These are phyloP conservation scores for Cadophora sp. DNA, from an alignment of 2,329 filamentous ascomycete genomes.

Conservation along the genomic window DNA sequence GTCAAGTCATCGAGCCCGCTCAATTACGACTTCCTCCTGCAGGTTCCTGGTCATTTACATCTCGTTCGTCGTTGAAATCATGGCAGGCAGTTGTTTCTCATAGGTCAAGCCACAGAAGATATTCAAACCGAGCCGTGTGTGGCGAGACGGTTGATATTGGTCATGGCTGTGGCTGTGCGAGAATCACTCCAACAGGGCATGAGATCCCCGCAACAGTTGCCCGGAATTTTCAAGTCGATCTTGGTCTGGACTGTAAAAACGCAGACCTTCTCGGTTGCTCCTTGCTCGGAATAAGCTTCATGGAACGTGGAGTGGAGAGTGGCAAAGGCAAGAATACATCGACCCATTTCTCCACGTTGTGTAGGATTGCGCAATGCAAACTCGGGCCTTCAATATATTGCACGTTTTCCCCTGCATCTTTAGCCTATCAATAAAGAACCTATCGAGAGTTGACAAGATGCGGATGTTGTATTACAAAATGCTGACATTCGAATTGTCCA, in stretches of 20 bases:
- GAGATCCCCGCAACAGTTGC: too few species aligned
- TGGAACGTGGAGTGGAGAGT: conserved; percentile 11
- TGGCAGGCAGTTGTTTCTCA: not conserved
- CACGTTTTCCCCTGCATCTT: not conserved
- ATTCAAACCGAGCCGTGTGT: not conserved
- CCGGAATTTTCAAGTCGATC: not conserved
- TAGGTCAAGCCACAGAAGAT: conserved; percentile 1
- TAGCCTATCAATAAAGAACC: not conserved
- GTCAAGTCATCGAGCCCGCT: conserved; percentile 1
- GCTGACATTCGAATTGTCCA: not conserved
- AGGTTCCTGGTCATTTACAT: not conserved
- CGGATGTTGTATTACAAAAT: not conserved
- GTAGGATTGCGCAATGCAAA: conserved; percentile 3
- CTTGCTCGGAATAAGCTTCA: not conserved
- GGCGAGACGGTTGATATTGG: not conserved
- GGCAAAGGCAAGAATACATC: not conserved
- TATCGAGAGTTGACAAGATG: not conserved
- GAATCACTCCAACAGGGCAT: not conserved
- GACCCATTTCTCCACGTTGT: conserved; percentile 1
- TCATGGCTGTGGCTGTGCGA: conserved; percentile 5
- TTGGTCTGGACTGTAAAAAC: not conserved
- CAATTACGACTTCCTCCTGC: conserved; percentile 7
- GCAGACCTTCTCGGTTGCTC: not conserved
- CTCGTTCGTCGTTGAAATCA: conserved; percentile 2
- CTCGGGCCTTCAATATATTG: not conserved